Percentiles rank a stretch among this genome's conserved stretches.
Evolutionary conservation across 2,329 filamentous ascomycete species (phyloP).

Genomic region (Ophiognomonia clavigignenti-juglandacearum): DNA sequence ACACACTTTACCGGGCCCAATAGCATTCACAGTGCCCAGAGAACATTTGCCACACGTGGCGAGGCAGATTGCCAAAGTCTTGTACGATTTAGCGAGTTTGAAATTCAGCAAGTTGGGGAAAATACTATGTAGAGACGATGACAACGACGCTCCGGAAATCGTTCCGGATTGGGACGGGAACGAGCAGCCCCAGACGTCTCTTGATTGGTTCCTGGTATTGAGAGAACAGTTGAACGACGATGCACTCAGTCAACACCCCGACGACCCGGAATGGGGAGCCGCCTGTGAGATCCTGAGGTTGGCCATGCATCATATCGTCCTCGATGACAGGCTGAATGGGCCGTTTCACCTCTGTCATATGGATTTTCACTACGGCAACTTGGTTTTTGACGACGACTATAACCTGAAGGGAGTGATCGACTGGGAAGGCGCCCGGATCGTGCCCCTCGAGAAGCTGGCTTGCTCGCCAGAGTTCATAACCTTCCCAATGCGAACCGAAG

Average conservation of each 20-base stretch:
- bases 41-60: not conserved
- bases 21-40: not conserved
- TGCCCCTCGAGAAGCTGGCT: conserved; percentile 15
- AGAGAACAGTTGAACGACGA: not conserved
- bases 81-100: not conserved
- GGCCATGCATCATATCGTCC: not conserved
- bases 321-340: conserved; percentile 18
- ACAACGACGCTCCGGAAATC: not conserved
- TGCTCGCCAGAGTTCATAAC: not conserved
- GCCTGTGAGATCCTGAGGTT: not conserved
- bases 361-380: conserved; percentile 32
- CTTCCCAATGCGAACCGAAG: not conserved
- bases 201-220: not conserved
- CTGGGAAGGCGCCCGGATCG: conserved; percentile 30
- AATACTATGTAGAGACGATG: not conserved
- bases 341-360: conserved; percentile 32
- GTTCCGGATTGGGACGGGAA: not conserved
- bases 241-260: not conserved
- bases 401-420: conserved; percentile 32
- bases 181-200: not conserved
- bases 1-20: not conserved
- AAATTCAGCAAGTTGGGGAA: not conserved
- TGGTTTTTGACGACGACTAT: conserved; percentile 36
- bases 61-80: not conserved
- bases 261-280: not conserved